Base-by-base conservation (phyloP, 164 flowering plant species). In the Annona squamosa region DNA sequence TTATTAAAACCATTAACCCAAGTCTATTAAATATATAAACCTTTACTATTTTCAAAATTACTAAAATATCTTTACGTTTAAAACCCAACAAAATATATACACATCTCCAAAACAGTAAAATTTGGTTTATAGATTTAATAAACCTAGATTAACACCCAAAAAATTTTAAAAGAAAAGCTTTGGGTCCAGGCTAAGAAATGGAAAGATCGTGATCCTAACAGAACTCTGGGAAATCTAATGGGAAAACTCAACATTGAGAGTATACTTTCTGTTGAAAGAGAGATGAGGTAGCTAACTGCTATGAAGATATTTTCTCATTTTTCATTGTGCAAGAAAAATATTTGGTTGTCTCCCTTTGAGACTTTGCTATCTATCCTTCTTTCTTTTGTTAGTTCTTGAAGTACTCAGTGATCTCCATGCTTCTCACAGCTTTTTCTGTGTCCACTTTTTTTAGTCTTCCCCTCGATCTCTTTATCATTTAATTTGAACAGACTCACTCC, bases 241-340 rank as follows among this genome's bases (percentile, higher is more conserved):
- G 97, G 96, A 77, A 97, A 92, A 77, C 95, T 91, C 71, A 91
- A 87, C 72, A 89, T 94, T 63, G 99, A 92, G 75, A 95, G 89
- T 76, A 95, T 95, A 97, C 97, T 95, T 79, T 88, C 97, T 42
- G 97, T 95, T 78, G 99, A 95, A 81, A 91, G 90, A 93, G 99
- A 97, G 18, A 81, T 93, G 76, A 87, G 91, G 76, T 98, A 93
- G 77, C 76, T 95, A 65, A 91, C 97, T 75, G 90, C 96, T 57
- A 79, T 95, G 56, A 93, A 95, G 99, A 98, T 95, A 64, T 66
- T 42, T 46, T 66, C 3, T 41, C 43, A 66, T 66, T 3, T 3
- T 42, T 37, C 46, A 43, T 13, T 66, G 41, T 66, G 10, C 1
- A 9, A 37, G 43, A n/a, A n/a, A n/a, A n/a, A n/a, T n/a, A n/a